Conservation (phyloP, 768 basidiomycete species). For the Dendrothele bispora region DNA sequence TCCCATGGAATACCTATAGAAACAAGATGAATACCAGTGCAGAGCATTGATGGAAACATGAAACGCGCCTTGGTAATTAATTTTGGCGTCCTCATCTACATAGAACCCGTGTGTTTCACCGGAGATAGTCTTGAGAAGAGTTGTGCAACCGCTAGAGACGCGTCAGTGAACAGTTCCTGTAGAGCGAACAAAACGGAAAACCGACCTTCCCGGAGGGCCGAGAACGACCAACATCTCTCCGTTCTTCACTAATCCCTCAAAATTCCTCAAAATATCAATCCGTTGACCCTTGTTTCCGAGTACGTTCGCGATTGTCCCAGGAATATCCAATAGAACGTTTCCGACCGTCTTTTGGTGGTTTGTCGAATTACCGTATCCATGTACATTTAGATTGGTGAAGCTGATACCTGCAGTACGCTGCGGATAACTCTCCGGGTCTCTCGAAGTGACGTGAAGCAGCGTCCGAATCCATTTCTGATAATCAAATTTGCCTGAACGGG, state of each 20-base stretch:
- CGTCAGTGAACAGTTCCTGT: not conserved
- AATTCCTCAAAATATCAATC: constrained; percentile 40
- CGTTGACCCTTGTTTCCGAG: constrained; percentile 21
- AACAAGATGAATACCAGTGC: constrained; percentile 7
- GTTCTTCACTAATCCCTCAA: constrained; percentile 45
- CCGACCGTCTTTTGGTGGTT: constrained; percentile 44
- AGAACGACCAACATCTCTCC: constrained; percentile 55
- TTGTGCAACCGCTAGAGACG: constrained; percentile 34
- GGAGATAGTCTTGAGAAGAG: constrained; percentile 52
- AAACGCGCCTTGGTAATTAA: constrained; percentile 6
- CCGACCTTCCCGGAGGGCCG: constrained; percentile 36
- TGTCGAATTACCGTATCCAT: constrained; percentile 27
- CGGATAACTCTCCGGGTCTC: constrained; percentile 24
- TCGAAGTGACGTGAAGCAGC: constrained; percentile 22
- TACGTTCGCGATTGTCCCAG: constrained; percentile 9
- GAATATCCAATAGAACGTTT: constrained; percentile 27
- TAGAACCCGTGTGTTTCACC: constrained; percentile 30
- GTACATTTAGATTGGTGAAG: constrained; percentile 34
- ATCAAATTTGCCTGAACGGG: constrained; percentile 33
- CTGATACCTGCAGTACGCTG: constrained; percentile 33
- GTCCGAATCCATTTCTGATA: constrained; percentile 30
- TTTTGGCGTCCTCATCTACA: constrained; percentile 12
- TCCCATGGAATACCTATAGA: constrained; percentile 38
- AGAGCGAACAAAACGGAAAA: not conserved
- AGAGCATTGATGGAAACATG: not conserved